Base-by-base conservation (phyloP, 805 yeast genomes). In the Kuraishia ogatae region DNA sequence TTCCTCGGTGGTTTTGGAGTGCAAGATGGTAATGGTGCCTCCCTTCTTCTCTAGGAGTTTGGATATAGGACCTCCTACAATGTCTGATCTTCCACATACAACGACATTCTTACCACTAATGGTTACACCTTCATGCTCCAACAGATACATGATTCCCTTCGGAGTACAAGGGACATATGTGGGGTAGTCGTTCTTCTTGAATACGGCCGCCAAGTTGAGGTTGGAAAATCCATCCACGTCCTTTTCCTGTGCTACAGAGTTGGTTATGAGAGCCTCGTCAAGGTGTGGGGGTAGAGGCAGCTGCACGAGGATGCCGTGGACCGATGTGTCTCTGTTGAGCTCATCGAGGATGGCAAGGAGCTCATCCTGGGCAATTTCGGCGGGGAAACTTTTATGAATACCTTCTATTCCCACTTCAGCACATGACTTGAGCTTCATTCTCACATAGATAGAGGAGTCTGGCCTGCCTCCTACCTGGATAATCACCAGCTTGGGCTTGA, bases 211-310 rank as follows among this genome's bases (percentile, higher is more conserved):
- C 48, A 85, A 83, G 66, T 88, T 88, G 72, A 69, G 81, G 56
- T 89, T 84, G 54, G 88, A 89, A 63, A 88, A 87, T 1, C 96
- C 96, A 68, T 88, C 96, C 46, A 88, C 93, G 63, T 88, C 96
- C 66, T 88, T 88, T 53, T 76, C 75, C 46, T 82, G 80, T 35
- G 74, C 67, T 22, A 88, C 93, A 46, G 86, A 78, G 63, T 81
- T 80, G 48, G 94, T 87, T 59, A 87, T 75, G 59, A 71, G 74
- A 47, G 84, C 77, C 68, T 87, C 91, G 66, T 85, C 80, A 56
- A 87, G 71, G 63, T 85, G 91, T 15, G 70, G 67, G 39, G 96
- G 96, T 53, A 88, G 69, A 6, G 96, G 96, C 56, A 88, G 74
- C 69, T 88, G 96, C 55, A 88, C 83, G 61, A 88, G 72, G 53